Evolutionary conservation across 225 moss, liverwort and hornwort genomes (phyloP).

Genomic region (Climacium dendroides): DNA sequence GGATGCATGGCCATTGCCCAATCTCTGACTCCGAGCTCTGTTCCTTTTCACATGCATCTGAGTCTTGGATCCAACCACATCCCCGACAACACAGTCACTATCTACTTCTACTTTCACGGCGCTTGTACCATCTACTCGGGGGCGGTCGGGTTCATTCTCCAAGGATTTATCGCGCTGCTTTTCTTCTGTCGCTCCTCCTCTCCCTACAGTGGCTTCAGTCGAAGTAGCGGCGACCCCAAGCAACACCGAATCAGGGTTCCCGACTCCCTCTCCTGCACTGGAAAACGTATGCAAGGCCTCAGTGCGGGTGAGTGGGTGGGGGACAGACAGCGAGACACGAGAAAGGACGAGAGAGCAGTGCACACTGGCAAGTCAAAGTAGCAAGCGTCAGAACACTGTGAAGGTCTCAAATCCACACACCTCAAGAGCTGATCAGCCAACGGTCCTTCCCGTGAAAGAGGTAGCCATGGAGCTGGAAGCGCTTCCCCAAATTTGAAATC

Average conservation of each 20-base stretch:
- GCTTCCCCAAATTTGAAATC: constrained; percentile 37
- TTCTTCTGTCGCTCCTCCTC: constrained; percentile 16
- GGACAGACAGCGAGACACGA: neutral
- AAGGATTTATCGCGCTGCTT: neutral
- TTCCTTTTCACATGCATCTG: constrained; percentile 58
- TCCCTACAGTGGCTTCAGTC: constrained; percentile 3
- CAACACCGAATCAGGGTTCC: constrained; percentile 7
- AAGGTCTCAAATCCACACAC: neutral
- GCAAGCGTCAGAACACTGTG: neutral
- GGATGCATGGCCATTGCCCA: constrained; percentile 48
- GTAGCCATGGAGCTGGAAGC: neutral
- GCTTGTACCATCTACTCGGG: neutral
- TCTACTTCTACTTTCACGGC: constrained; percentile 26
- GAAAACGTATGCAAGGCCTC: neutral
- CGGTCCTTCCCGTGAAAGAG: constrained; percentile 32
- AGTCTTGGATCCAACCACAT: constrained; percentile 1
- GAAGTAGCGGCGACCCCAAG: constrained; percentile 22
- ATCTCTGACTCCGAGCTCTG: constrained; percentile 42
- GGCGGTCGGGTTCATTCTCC: neutral
- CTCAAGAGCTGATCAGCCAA: constrained; percentile 55
- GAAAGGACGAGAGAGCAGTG: neutral
- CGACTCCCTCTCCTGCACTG: constrained; percentile 48
- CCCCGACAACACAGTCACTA: constrained; percentile 28
- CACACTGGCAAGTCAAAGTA: neutral
- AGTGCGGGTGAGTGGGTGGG: neutral